These are phyloP conservation scores for Orbilia oligospora DNA, from an alignment of 2,329 filamentous ascomycete species.

Conservation along the genomic window DNA sequence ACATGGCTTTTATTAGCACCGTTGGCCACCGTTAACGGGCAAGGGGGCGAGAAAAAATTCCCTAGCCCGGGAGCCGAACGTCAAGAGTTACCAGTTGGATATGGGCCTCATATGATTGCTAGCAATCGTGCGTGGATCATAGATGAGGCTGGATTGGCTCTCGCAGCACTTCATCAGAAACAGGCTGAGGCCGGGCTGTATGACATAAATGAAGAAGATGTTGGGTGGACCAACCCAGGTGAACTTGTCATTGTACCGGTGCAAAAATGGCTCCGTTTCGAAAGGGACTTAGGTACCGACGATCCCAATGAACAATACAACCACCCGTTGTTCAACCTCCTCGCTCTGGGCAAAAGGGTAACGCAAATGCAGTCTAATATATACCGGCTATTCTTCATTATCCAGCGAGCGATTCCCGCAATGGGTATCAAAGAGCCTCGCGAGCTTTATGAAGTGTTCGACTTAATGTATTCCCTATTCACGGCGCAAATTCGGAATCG, in stretches of 20 bases:
- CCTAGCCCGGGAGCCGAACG: constrained; percentile 3
- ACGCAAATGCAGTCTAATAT: neutral
- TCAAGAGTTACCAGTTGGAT: neutral
- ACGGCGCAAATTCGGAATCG: neutral
- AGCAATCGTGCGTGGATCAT: neutral
- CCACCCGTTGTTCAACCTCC: neutral
- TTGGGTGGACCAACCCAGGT: neutral
- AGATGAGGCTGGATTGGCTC: neutral
- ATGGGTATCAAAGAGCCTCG: neutral
- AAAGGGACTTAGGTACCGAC: neutral
- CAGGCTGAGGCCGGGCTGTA: neutral
- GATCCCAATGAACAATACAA: neutral
- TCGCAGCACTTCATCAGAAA: neutral
- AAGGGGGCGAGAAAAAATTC: neutral
- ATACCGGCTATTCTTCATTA: neutral
- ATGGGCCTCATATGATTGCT: neutral
- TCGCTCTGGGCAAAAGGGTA: neutral
- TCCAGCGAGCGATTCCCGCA: neutral
- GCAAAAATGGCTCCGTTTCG: neutral
- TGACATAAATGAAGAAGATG: neutral
- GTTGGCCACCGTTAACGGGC: neutral
- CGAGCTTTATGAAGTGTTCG: neutral
- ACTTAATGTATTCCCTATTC: neutral
- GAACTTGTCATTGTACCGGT: neutral
- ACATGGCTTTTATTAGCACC: neutral